Conservation (phyloP, 768 basidiomycete genomes). For the Podaxis sp. region DNA sequence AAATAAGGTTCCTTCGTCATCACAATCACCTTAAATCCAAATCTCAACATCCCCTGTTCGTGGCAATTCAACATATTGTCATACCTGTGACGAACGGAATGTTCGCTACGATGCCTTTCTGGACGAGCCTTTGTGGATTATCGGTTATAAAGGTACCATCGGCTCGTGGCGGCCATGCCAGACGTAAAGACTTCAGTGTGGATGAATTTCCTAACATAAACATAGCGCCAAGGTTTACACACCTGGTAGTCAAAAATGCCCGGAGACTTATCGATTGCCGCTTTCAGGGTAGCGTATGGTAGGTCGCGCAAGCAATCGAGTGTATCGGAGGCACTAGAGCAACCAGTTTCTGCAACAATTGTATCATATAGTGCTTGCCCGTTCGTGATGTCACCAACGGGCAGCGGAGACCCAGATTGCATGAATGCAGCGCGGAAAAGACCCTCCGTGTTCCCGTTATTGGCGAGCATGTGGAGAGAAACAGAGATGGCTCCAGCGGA, state of each 20-base stretch:
- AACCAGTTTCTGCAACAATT: slow-evolving; percentile 41
- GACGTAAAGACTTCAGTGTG: slow-evolving; percentile 33
- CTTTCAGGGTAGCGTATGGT: slow-evolving; percentile 36
- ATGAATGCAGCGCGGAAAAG: slow-evolving; percentile 53
- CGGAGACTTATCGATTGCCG: slow-evolving; percentile 43
- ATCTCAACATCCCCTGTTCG: neutral
- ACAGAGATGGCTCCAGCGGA: slow-evolving; percentile 58
- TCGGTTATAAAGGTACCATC: slow-evolving; percentile 51
- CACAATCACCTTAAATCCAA: slow-evolving; percentile 37
- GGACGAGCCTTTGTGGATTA: slow-evolving; percentile 40
- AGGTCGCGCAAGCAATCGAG: slow-evolving; percentile 44
- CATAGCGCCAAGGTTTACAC: slow-evolving; percentile 1
- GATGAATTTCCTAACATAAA: neutral
- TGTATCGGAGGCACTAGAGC: slow-evolving; percentile 38
- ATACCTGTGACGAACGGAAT: slow-evolving; percentile 43
- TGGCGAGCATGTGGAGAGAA: slow-evolving; percentile 48
- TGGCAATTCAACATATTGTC: neutral
- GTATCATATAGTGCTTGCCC: slow-evolving; percentile 40
- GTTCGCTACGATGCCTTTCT: slow-evolving; percentile 42
- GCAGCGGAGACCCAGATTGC: slow-evolving; percentile 50
- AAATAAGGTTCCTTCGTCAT: slow-evolving; percentile 56
- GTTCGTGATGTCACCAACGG: slow-evolving; percentile 42
- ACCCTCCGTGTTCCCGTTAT: slow-evolving; percentile 42
- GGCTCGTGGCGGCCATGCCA: slow-evolving; percentile 50
- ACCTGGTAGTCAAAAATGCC: slow-evolving; percentile 45